Evolutionary conservation across 306 rosid species (phyloP), one percentile per base, ranked within the genome.

Genomic region (Quercus bicolor): DNA sequence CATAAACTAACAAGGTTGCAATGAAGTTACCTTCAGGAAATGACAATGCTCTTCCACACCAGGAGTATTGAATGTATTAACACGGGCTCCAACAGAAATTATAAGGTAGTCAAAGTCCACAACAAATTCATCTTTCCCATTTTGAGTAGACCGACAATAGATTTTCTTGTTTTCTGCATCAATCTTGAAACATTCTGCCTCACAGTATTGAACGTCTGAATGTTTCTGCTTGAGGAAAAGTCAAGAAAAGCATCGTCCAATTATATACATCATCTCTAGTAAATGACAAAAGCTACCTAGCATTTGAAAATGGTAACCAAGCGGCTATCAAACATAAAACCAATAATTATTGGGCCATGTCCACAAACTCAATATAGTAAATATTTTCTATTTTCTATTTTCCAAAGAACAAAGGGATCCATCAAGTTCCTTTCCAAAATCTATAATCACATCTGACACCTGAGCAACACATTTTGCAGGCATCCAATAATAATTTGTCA

Each of bases 61-160:
- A 55, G 99, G 99, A 61, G 99, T 95, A 66, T 95, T 95, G 83
- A 95, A 95, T 68, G 99, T 95, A 73, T 95, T 95, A 70, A 95
- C 99, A 84, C 84, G 89, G 37, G 99, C 99, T 34, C 99, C 99
- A 24, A 93, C 91, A 1, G 84, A 83, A 43, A 95, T 66, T 75
- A 95, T 84, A 43, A 95, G 90, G 88, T 82, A 90, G 85, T 95
- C 99, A 61, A 91, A 95, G 77, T 93, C 96, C 78, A 95, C 84
- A 9, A 57, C 84, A 82, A 93, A 91, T 80, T 91, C 99, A 75
- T 90, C 89, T 69, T 75, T 57, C 62, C 90, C 98, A 69, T 86
- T 83, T 57, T 19, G 74, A 40, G 77, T 87, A 66, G 99, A 89
- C 71, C 87, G 89, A 70, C 99, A 95, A 65, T 93, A 85, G 40